phyloP scores from a whole-genome alignment of 2,329 filamentous ascomycete species.

The Aspergillus fumigatiaffinis region DNA sequence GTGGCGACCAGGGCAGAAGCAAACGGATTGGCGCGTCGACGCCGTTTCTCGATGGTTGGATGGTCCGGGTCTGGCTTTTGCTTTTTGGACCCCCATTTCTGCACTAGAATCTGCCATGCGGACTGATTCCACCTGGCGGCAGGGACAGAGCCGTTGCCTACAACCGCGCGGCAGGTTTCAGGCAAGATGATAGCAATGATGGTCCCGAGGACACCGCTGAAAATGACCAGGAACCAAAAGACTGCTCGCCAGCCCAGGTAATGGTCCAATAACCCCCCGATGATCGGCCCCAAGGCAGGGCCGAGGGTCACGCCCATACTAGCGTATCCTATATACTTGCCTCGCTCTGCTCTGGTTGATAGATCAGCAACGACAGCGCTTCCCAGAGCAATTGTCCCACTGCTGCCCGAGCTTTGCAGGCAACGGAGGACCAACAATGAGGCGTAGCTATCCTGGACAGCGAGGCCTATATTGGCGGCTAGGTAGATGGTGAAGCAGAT shows the following conservation, averaged over 20 bases:
- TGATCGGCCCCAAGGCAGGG: constrained; percentile 53
- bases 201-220: constrained; percentile 43
- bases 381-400: constrained; percentile 66
- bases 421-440: constrained; percentile 36
- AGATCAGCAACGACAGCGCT: constrained; percentile 71
- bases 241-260: constrained; percentile 65
- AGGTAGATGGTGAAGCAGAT: constrained; percentile 49
- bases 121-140: constrained; percentile 23
- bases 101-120: constrained; percentile 6
- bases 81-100: background rate
- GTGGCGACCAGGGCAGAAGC: constrained; percentile 27
- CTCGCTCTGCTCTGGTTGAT: constrained; percentile 64
- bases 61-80: background rate
- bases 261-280: constrained; percentile 62
- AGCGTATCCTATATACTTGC: constrained; percentile 68
- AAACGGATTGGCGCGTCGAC: constrained; percentile 16
- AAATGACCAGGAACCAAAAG: constrained; percentile 66
- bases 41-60: constrained; percentile 10
- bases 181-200: constrained; percentile 55
- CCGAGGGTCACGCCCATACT: constrained; percentile 53
- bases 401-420: constrained; percentile 49
- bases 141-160: constrained; percentile 30
- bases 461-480: constrained; percentile 35
- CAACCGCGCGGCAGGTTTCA: constrained; percentile 41
- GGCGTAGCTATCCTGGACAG: constrained; percentile 31